Evolutionary conservation across 441 rosid genomes (phyloP).

Genomic region (Aleurites moluccanus): DNA sequence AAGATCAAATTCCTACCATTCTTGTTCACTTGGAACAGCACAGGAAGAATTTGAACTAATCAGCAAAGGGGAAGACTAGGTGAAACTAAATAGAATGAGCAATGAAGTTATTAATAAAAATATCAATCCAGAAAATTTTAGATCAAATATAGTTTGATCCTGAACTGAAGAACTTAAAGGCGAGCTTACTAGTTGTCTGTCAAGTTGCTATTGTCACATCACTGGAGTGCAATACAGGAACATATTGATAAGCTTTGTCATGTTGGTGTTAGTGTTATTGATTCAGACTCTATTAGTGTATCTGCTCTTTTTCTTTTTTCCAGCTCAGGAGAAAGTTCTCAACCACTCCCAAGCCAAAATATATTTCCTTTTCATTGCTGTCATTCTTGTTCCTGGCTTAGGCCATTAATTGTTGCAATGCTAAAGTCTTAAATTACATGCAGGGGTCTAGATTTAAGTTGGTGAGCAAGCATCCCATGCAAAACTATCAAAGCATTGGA

Average conservation of each 20-base stretch:
- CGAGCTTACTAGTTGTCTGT: background rate
- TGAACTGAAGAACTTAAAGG: background rate
- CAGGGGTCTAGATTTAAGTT: background rate
- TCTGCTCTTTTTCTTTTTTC: background rate
- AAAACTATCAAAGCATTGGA: background rate
- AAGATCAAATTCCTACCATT: background rate
- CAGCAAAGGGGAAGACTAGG: background rate
- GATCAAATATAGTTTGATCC: background rate
- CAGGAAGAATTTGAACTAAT: background rate
- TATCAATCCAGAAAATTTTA: background rate
- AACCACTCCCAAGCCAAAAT: background rate
- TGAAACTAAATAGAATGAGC: background rate
- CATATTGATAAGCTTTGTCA: constrained; percentile 5
- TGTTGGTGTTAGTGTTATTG: background rate
- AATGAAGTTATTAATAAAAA: background rate
- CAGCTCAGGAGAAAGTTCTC: background rate
- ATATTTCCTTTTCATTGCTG: constrained; percentile 2
- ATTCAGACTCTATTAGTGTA: background rate
- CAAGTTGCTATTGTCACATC: background rate
- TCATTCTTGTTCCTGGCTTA: background rate
- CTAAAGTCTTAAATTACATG: background rate
- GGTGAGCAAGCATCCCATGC: background rate
- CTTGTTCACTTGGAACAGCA: background rate
- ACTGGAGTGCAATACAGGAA: background rate
- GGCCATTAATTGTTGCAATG: background rate